A percentile compares a stretch with the other conserved stretches of the same genome.
Evolutionary conservation across 805 yeast species (phyloP).

Genomic region (Ogataea allantospora): DNA sequence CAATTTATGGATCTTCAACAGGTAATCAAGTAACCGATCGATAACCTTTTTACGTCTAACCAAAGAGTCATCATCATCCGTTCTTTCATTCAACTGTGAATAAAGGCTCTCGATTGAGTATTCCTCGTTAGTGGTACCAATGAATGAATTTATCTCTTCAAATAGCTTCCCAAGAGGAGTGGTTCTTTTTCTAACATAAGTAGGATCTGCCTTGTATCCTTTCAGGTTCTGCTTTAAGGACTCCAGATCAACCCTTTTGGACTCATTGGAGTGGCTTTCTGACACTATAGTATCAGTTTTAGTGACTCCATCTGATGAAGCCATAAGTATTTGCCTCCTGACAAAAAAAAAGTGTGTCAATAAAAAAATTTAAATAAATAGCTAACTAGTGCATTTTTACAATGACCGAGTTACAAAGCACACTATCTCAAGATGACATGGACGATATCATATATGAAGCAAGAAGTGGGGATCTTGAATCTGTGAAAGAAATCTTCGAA

Average conservation of each 20-base stretch:
- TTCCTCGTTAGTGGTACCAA: conserved; percentile 8
- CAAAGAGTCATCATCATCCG: background rate
- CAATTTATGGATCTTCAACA: conserved; percentile 40
- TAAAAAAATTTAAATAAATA: conserved; percentile 8
- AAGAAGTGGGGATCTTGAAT: conserved; percentile 82
- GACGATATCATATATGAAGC: conserved; percentile 82
- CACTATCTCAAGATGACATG: conserved; percentile 67
- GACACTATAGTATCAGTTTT: background rate
- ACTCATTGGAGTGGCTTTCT: background rate
- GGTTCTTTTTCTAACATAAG: conserved; percentile 27
- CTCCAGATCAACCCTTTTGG: conserved; percentile 8
- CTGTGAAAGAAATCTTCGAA: conserved; percentile 64
- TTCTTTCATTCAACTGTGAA: conserved; percentile 1
- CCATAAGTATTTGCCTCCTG: conserved; percentile 6
- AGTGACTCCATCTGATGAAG: background rate
- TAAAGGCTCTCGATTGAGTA: conserved; percentile 13
- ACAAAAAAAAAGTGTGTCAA: conserved; percentile 6
- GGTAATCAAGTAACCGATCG: conserved; percentile 34
- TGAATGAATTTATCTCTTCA: conserved; percentile 24
- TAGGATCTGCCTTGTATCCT: conserved; percentile 24
- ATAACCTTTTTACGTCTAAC: conserved; percentile 31
- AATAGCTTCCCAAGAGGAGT: conserved; percentile 35
- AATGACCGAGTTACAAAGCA: conserved; percentile 27
- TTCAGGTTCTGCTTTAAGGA: conserved; percentile 24
- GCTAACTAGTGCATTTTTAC: background rate